Evolutionary conservation across 2,329 filamentous ascomycete genomes (phyloP).

Genomic region (Pyrenophora graminea): DNA sequence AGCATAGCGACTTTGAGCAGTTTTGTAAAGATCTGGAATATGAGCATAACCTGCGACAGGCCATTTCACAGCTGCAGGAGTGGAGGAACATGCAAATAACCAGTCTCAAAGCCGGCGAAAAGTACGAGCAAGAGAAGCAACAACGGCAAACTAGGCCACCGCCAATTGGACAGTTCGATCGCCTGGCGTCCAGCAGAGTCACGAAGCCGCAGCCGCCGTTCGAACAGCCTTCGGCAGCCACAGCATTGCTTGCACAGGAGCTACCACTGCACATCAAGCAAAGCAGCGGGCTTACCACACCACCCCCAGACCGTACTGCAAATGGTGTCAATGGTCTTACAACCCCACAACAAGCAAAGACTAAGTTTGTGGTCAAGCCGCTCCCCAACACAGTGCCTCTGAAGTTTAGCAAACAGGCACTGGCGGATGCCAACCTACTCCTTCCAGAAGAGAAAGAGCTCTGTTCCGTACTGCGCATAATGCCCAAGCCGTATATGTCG

Average conservation of each 20-base stretch:
- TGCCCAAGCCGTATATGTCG: constrained; percentile 92
- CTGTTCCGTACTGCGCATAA: constrained; percentile 80
- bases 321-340: constrained; percentile 48
- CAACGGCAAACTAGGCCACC: constrained; percentile 66
- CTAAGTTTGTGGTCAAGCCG: constrained; percentile 60
- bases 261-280: constrained; percentile 65
- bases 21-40: constrained; percentile 85
- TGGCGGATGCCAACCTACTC: constrained; percentile 82
- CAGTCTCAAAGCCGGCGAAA: constrained; percentile 83
- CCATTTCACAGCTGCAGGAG: constrained; percentile 88
- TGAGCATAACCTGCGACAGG: constrained; percentile 87
- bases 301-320: constrained; percentile 46
- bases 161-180: constrained; percentile 81
- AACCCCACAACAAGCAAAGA: constrained; percentile 46
- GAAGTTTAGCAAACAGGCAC: constrained; percentile 72
- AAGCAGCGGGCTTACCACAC: constrained; percentile 48
- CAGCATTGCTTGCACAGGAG: constrained; percentile 77
- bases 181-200: constrained; percentile 72
- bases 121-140: constrained; percentile 89
- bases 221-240: constrained; percentile 75
- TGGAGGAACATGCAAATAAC: constrained; percentile 87
- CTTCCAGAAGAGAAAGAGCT: constrained; percentile 83
- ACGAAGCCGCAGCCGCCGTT: constrained; percentile 66
- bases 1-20: constrained; percentile 83
- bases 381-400: constrained; percentile 67